These are phyloP conservation scores for Trichoderma breve DNA, from an alignment of 2,329 filamentous ascomycete species.

Conservation along the genomic window DNA sequence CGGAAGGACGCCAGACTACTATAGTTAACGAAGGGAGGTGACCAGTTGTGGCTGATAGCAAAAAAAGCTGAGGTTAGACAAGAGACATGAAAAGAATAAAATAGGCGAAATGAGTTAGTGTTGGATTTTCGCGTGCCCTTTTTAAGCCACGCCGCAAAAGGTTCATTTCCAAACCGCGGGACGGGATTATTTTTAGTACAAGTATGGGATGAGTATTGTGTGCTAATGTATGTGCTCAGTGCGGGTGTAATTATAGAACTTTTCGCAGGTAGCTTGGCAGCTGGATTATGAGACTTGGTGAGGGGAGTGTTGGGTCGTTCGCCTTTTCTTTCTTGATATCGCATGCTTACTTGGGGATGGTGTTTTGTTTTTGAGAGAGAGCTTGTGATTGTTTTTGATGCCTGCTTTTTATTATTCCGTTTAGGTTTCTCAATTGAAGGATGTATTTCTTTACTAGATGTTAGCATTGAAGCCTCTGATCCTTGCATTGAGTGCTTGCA, in stretches of 20 bases:
- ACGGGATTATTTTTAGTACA: not conserved
- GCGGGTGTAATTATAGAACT: not conserved
- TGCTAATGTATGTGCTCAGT: not conserved
- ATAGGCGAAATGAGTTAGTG: not conserved
- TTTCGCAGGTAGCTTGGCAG: not conserved
- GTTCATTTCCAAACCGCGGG: not conserved
- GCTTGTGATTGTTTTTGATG: too few species aligned
- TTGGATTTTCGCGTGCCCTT: not conserved
- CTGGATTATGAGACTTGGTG: not conserved
- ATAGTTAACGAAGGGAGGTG: not conserved
- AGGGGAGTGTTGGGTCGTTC: not conserved
- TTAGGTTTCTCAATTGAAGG: too few species aligned
- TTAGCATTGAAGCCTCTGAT: not conserved
- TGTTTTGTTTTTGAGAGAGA: too few species aligned
- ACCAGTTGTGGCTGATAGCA: not conserved
- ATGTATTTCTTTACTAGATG: not conserved
- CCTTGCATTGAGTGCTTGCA: not conserved
- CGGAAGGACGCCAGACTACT: not conserved
- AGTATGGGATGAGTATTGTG: not conserved
- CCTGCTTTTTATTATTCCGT: not conserved
- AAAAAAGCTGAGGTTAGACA: conserved; percentile 10
- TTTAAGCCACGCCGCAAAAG: not conserved
- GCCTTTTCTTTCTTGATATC: not conserved
- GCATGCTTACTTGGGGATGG: not conserved
- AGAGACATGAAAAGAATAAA: not conserved